A percentile compares a stretch with the other conserved stretches of the same genome.
These are phyloP conservation scores for Flaveria ramosissima DNA, from an alignment of 129 eudicot species.

Conservation along the genomic window DNA sequence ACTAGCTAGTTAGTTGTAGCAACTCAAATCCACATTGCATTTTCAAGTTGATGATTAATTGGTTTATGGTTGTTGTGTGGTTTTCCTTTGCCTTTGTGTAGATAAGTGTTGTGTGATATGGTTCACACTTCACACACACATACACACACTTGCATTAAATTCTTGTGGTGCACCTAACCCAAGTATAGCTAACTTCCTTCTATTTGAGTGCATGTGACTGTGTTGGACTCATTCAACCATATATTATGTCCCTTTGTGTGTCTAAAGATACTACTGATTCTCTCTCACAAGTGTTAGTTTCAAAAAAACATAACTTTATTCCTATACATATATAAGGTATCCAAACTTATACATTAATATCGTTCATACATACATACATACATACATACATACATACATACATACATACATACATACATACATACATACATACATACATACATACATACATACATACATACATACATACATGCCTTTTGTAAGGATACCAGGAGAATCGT, in stretches of 20 bases:
- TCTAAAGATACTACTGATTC: conserved; percentile 29
- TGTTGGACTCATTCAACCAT: conserved; percentile 45
- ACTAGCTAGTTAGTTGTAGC: conserved; percentile 13
- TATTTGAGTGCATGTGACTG: conserved; percentile 44
- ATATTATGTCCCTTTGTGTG: conserved; percentile 27
- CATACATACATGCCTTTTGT: neutral
- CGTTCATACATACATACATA: neutral
- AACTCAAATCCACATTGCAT: conserved; percentile 6
- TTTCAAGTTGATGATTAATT: conserved; percentile 11
- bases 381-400: neutral
- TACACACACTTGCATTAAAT: conserved; percentile 43
- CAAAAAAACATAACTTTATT: conserved; percentile 1
- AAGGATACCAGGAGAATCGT: neutral
- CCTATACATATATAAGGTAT: conserved; percentile 10
- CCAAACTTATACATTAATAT: neutral
- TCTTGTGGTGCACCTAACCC: conserved; percentile 53
- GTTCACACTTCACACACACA: conserved; percentile 32
- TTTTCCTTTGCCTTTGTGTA: conserved; percentile 43
- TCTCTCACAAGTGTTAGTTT: conserved; percentile 28
- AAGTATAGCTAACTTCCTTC: conserved; percentile 23
- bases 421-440: neutral
- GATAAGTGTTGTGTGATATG: conserved; percentile 45
- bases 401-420: neutral
- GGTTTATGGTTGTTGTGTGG: conserved; percentile 50
- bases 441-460: neutral